Base-by-base conservation (phyloP, 2,329 filamentous ascomycete genomes). In the Myotisia sp. region DNA sequence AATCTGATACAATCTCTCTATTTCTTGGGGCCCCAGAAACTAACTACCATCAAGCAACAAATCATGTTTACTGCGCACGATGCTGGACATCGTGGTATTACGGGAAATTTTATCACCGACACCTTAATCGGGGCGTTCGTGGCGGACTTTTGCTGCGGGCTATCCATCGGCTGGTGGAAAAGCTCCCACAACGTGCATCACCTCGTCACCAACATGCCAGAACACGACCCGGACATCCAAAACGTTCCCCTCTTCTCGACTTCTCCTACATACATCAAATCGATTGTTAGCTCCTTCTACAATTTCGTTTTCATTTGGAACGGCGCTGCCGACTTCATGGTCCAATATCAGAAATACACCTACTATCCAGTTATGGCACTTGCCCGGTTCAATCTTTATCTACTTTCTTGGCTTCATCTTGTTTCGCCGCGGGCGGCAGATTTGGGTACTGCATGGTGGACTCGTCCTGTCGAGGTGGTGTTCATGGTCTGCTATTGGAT, bases 101-200 rank as follows among this genome's bases (percentile, higher is more conserved):
- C 87, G 2, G 87, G 95, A 57, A 69, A 78, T 52, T 95, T 86
- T 54, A 75, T 79, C 32, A 59, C 74, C 24, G 90, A 98, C 55
- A 79, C 79, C 2, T 65, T 79, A 33, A 83, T 95, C 42, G 87
- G 84, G 33, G 93, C 95, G 51, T 60, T 92, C 43, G 79, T 94
- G 48, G 85, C 86, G 34, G 79, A 93, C 54, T 95, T 80, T 47
- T 62, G 87, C 12, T 87, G 90, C 22, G 90, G 90, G 0, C 60
- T 98, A 26, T 92, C 83, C 14, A 62, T 92, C 34, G 82, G 87
- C 29, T 95, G 87, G 87, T 98, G 87, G 87, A 95, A 95, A 60
- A 70, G 75, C 42, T 94, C 76, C 53, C 87, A 95, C 58, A 95
- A 95, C 51, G 85, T 94, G 5, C 87, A 95, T 53, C 87, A 95